A percentile compares a stretch with the other conserved stretches of the same genome.
These are phyloP conservation scores for Fusarium subglutinans DNA, from an alignment of 2,329 filamentous ascomycete species.

Conservation along the genomic window DNA sequence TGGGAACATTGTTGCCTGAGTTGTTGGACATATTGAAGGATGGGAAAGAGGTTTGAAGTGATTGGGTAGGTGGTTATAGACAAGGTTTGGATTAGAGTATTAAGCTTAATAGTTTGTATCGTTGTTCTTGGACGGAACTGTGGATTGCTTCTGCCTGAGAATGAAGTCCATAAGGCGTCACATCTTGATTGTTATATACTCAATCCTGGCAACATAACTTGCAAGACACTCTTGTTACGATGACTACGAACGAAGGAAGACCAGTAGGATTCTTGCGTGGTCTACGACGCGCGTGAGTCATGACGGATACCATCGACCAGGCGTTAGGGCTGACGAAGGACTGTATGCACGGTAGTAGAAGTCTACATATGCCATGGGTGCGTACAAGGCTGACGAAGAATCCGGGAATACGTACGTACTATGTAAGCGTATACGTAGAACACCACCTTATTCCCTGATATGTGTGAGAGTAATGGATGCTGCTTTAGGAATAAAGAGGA, in stretches of 20 bases:
- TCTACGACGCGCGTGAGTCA: conserved; percentile 37
- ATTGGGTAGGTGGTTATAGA: background rate
- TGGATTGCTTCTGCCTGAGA: conserved; percentile 17
- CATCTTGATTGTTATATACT: conserved; percentile 34
- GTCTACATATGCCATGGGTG: conserved; percentile 10
- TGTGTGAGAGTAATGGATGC: background rate
- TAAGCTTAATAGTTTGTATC: conserved; percentile 5
- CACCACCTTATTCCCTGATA: background rate
- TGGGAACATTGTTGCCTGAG: conserved; percentile 12
- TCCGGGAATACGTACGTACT: background rate
- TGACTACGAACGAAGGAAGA: background rate
- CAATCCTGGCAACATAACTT: background rate
- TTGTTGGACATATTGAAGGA: conserved; percentile 22
- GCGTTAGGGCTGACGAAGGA: conserved; percentile 11
- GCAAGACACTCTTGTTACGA: background rate
- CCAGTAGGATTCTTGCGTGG: conserved; percentile 13
- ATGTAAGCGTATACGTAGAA: conserved; percentile 6
- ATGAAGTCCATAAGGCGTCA: background rate
- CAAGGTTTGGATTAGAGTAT: background rate
- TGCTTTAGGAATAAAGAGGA: background rate
- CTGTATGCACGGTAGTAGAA: background rate
- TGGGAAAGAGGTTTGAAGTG: background rate
- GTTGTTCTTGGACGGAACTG: background rate
- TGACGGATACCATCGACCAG: conserved; percentile 29
- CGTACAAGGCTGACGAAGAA: conserved; percentile 31